Percentiles rank a stretch among this genome's conserved stretches.
These are phyloP conservation scores for Phalaenopsis hybrid DNA, from an alignment of 116 monocot species.

Conservation along the genomic window DNA sequence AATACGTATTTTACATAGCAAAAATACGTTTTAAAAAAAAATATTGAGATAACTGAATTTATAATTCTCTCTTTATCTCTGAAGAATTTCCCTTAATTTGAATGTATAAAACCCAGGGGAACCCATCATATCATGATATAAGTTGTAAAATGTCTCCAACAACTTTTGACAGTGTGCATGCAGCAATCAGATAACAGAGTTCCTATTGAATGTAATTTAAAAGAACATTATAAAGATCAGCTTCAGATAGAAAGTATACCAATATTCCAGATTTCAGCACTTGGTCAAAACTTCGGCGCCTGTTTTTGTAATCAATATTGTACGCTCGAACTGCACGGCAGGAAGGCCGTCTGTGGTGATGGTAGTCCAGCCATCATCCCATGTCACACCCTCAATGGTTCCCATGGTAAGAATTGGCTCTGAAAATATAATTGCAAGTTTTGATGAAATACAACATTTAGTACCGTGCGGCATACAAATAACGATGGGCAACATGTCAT, in stretches of 20 bases:
- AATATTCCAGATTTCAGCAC: constrained; percentile 12
- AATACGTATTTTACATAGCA: not conserved
- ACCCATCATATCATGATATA: not conserved
- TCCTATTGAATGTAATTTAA: not conserved
- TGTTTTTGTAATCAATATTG: constrained; percentile 70
- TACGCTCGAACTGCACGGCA: constrained; percentile 88
- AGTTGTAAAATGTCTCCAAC: not conserved
- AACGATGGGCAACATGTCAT: not conserved
- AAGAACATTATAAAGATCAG: not conserved
- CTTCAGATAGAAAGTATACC: not conserved
- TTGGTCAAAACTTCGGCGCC: constrained; percentile 84
- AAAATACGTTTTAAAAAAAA: not conserved
- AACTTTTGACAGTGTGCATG: not conserved
- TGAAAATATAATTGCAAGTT: not conserved
- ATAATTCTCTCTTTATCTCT: not conserved
- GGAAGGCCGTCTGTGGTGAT: constrained; percentile 76
- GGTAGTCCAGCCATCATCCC: constrained; percentile 91
- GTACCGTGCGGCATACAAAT: no score
- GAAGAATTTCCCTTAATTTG: not conserved
- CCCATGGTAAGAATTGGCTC: constrained; percentile 11
- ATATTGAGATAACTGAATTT: not conserved
- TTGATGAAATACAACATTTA: not conserved
- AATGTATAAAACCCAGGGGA: not conserved
- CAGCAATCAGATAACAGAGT: not conserved
- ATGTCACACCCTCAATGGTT: constrained; percentile 56